phyloP scores from a whole-genome alignment of 768 basidiomycete genomes.

The Serendipita indica region DNA sequence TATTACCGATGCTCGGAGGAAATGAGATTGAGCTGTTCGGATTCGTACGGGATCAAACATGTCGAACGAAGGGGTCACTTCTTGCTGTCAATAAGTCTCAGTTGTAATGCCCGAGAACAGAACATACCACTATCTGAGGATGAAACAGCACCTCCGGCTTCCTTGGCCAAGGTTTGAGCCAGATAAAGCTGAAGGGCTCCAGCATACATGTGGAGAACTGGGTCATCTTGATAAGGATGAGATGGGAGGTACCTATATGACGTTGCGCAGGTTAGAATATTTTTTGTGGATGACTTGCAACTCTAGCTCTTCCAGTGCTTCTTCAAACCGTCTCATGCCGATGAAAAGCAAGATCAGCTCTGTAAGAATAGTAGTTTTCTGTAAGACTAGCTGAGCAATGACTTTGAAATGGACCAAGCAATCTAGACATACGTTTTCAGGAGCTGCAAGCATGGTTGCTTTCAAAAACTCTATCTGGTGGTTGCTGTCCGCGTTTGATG shows the following conservation, averaged over 20 bases:
- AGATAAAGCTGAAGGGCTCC: slow-evolving; percentile 49
- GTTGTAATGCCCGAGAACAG: neutral
- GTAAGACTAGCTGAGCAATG: slow-evolving; percentile 8
- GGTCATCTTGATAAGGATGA: slow-evolving; percentile 74
- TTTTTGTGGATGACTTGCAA: slow-evolving; percentile 36
- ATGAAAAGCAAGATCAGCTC: slow-evolving; percentile 63
- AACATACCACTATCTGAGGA: neutral
- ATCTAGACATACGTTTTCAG: slow-evolving; percentile 41
- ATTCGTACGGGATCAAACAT: neutral
- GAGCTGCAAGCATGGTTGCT: slow-evolving; percentile 53
- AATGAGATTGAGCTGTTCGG: neutral
- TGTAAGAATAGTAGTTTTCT: slow-evolving; percentile 64
- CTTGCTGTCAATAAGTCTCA: neutral
- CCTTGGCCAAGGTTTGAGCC: slow-evolving; percentile 19
- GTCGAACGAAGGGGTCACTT: neutral
- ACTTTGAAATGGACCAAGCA: neutral
- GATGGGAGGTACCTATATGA: slow-evolving; percentile 61
- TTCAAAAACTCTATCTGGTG: slow-evolving; percentile 45
- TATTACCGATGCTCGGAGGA: neutral
- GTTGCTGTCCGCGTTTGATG: slow-evolving; percentile 21
- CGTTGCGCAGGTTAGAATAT: slow-evolving; percentile 11
- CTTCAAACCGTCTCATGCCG: slow-evolving; percentile 36
- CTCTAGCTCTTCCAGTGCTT: slow-evolving; percentile 75
- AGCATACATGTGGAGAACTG: slow-evolving; percentile 67
- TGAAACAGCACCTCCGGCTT: neutral